Evolutionary conservation across 495 filamentous ascomycete genomes (phyloP).

Genomic region (Schizothecium vesticola): DNA sequence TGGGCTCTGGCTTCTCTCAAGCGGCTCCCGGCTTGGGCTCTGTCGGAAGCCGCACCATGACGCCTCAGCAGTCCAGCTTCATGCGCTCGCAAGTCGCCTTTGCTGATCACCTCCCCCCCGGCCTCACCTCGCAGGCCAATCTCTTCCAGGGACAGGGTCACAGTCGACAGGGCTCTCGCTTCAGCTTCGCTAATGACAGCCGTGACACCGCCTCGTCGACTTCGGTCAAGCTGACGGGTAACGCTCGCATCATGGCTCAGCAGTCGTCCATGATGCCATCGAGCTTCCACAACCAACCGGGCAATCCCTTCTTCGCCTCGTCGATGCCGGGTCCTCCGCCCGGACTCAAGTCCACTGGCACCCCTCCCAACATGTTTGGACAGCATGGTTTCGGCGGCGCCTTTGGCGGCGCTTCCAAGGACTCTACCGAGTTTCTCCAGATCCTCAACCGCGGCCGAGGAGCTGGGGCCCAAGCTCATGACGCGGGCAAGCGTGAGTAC

Average conservation of each 20-base stretch:
- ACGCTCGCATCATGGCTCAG: constrained; percentile 81
- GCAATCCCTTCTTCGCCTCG: constrained; percentile 57
- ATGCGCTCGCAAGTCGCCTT: constrained; percentile 53
- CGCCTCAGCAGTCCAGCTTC: constrained; percentile 77
- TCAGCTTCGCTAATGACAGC: constrained; percentile 78
- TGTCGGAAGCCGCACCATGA: constrained; percentile 63
- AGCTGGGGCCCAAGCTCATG: constrained; percentile 61
- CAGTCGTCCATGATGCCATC: constrained; percentile 86
- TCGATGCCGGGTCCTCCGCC: constrained; percentile 88
- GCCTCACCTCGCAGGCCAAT: constrained; percentile 44
- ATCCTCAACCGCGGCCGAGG: constrained; percentile 61
- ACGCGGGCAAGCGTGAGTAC: constrained; percentile 95
- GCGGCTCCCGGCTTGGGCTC: constrained; percentile 43
- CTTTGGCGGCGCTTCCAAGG: constrained; percentile 55
- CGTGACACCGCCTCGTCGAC: constrained; percentile 48
- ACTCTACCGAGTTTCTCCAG: constrained; percentile 71
- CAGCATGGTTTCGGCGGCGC: constrained; percentile 62
- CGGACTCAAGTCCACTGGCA: constrained; percentile 88
- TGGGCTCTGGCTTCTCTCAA: constrained; percentile 47
- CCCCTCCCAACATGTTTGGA: constrained; percentile 81
- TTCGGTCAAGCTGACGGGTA: constrained; percentile 76
- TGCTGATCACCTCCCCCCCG: constrained; percentile 50
- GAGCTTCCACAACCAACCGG: constrained; percentile 53
- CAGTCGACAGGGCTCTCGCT: constrained; percentile 78
- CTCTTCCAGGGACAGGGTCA: constrained; percentile 75